Percentiles rank a stretch among this genome's conserved stretches.
Conservation (phyloP, 163 green algal species). For the Chlorella variabilis region DNA sequence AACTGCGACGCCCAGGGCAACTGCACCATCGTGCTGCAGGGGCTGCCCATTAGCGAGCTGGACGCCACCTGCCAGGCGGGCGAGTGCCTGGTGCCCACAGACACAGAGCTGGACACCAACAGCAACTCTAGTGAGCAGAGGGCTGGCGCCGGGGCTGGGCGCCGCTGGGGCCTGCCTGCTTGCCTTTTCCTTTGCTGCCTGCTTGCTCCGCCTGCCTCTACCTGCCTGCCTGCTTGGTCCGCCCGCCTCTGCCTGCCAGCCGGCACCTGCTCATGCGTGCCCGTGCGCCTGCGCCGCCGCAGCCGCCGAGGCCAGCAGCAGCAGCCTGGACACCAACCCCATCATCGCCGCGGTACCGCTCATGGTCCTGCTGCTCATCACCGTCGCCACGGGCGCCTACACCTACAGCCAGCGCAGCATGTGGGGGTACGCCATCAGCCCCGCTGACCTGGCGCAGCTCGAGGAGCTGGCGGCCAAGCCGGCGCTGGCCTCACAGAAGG, state of each 20-base stretch:
- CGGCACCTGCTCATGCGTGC: no score
- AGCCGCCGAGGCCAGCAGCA: not conserved
- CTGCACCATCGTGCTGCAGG: conserved; percentile 45
- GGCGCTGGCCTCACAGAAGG: not conserved
- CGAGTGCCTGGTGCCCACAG: conserved; percentile 49
- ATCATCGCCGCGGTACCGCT: conserved; percentile 53
- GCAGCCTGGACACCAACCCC: conserved; percentile 41
- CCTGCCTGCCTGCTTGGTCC: no score
- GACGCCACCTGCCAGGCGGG: conserved; percentile 39
- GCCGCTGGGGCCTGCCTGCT: no score
- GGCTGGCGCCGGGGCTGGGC: not conserved
- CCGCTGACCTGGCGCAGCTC: conserved; percentile 19
- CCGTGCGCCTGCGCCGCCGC: no score
- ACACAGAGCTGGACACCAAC: conserved; percentile 2
- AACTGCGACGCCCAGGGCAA: not conserved
- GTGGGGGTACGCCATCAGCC: conserved; percentile 23
- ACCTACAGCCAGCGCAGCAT: conserved; percentile 7
- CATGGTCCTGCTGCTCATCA: conserved; percentile 43
- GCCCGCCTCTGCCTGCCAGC: no score
- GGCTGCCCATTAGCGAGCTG: conserved; percentile 42
- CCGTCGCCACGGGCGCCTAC: conserved; percentile 25
- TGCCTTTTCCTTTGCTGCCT: not conserved
- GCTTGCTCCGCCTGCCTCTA: not conserved
- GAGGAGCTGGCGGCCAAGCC: conserved; percentile 28
- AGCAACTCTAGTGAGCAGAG: no score